phyloP scores from a whole-genome alignment of 2,329 filamentous ascomycete genomes.

The Macrophomina pseudophaseolina region DNA sequence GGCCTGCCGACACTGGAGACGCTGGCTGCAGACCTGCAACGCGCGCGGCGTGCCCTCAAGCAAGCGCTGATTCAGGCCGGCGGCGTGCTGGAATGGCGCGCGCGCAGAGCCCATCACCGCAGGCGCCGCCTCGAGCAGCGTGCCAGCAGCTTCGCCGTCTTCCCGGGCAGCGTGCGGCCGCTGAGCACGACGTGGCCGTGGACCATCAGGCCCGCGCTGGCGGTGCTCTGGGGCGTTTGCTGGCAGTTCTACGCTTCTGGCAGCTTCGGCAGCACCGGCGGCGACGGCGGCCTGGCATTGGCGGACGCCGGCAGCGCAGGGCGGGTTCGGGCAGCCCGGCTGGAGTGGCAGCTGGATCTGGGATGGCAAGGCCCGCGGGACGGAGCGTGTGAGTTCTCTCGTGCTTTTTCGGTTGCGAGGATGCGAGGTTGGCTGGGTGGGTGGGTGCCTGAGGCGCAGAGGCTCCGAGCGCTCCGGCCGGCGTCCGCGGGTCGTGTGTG shows the following conservation, averaged over 20 bases:
- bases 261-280: constrained; percentile 4
- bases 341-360: constrained; percentile 9
- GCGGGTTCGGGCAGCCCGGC: constrained; percentile 13
- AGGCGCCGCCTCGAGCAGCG: constrained; percentile 3
- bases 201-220: constrained; percentile 50
- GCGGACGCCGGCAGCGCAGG: neutral
- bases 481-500: neutral
- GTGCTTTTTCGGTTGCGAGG: neutral
- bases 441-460: neutral
- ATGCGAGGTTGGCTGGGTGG: neutral
- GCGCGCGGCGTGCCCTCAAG: neutral
- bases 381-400: constrained; percentile 22
- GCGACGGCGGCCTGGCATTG: neutral
- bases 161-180: constrained; percentile 37
- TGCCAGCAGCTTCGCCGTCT: constrained; percentile 49
- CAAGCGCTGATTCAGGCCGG: constrained; percentile 7
- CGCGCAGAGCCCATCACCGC: neutral
- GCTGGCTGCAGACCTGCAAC: constrained; percentile 1
- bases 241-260: constrained; percentile 44
- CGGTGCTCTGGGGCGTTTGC: constrained; percentile 52
- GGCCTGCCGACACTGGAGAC: constrained; percentile 8
- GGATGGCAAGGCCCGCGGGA: constrained; percentile 15
- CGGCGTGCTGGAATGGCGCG: neutral
- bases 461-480: constrained; percentile 7
- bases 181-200: constrained; percentile 51